Base-by-base conservation (phyloP, 176 grass and related monocot genomes). In the Eragrostis nindensis region DNA sequence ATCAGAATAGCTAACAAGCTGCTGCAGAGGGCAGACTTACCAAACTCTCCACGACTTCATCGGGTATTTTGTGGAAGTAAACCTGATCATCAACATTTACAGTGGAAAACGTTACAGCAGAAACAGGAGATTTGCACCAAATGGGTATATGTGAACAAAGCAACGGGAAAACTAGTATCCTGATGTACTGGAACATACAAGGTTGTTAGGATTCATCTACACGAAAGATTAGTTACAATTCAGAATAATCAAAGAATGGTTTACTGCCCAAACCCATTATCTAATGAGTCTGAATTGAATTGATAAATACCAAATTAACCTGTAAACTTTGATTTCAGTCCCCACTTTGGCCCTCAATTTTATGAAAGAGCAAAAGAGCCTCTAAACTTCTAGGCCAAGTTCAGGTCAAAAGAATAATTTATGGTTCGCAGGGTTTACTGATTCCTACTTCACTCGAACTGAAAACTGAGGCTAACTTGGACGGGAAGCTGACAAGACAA, bases 61-160 rank as follows among this genome's bases (percentile, higher is more conserved):
- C 81, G 3, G 92, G 95, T 87, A 98, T 98, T 62, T 87, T 88
- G 25, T 98, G 95, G 76, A 94, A 94, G 88, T 98, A 94, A 78
- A 97, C 84, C 94, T 97, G 92, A 71, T 70, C 46, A 89, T 25
- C 55, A 56, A 82, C 36, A 73, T 83, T 52, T 62, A 85, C 38
- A 86, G 70, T 18, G 48, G 14, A 40, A 38, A 76, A 76, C 30
- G 22, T 90, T 63, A 61, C 1, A 68, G 30, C 43, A 86, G 52
- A 44, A 43, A 69, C 29, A 52, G 29, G 47, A 75, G 74, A 45
- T 60, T 8, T 62, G 17, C 30, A 29, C 42, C 41, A 15, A 5
- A 24, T 53, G 54, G 41, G 1, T 18, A 46, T 68, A 24, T n/a
- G n/a, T n/a, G n/a, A 57, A 57, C 47, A 66, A 70, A 39, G 17